Percentiles rank a stretch among this genome's conserved stretches.
Conservation (phyloP, 345 rosid species). For the Orychophragmus violaceus region DNA sequence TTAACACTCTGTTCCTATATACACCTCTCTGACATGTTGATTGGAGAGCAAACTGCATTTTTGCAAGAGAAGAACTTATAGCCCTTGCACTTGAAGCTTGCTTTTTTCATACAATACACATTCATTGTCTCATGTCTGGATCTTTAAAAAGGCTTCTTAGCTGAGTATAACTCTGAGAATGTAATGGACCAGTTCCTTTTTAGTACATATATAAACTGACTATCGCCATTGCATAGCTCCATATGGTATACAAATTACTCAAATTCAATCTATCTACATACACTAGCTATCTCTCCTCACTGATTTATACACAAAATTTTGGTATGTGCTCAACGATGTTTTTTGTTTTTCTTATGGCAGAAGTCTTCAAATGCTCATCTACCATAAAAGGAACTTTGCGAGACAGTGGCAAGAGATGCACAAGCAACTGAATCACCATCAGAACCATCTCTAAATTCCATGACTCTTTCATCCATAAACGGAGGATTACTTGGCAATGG, state of each 20-base stretch:
- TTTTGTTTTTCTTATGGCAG: neutral
- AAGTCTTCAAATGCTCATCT: constrained; percentile 38
- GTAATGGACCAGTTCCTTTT: too few species aligned
- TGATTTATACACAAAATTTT: neutral
- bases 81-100: neutral
- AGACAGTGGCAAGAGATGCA: constrained; percentile 52
- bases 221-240: neutral
- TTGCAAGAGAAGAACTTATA: too few species aligned
- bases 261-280: neutral
- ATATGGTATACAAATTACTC: neutral
- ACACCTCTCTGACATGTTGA: too few species aligned
- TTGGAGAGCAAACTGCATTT: too few species aligned
- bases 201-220: neutral
- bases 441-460: constrained; percentile 60
- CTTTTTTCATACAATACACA: neutral
- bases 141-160: neutral
- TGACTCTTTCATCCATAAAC: constrained; percentile 64
- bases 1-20: too few species aligned
- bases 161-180: neutral
- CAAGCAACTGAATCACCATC: constrained; percentile 38
- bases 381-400: constrained; percentile 59
- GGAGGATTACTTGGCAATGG: constrained; percentile 73
- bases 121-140: neutral
- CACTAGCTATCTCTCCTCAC: neutral
- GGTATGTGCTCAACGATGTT: neutral